A percentile compares a stretch with the other conserved stretches of the same genome.
Evolutionary conservation across 805 yeast genomes (phyloP).

Genomic region (Myxozyma udenii): DNA sequence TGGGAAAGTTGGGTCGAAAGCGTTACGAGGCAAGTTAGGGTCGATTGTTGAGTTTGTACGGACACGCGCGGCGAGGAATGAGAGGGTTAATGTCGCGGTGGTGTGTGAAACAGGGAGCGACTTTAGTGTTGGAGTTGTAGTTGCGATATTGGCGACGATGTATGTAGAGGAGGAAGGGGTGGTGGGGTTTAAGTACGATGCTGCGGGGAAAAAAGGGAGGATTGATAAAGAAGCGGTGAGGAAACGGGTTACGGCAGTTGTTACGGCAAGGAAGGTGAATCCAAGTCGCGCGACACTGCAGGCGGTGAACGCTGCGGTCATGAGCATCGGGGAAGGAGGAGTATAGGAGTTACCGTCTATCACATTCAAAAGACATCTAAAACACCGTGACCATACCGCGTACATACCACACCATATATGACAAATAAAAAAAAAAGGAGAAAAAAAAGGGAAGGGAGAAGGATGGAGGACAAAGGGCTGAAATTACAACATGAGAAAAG

Average conservation of each 20-base stretch:
- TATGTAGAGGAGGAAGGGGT: too few relatives aligned
- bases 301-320: constrained; percentile 58
- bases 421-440: constrained; percentile 1
- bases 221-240: constrained; percentile 53
- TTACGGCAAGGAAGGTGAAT: constrained; percentile 52
- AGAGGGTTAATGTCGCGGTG: constrained; percentile 39
- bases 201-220: constrained; percentile 42
- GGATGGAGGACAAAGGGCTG: not conserved
- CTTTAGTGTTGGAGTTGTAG: constrained; percentile 57
- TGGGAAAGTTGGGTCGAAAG: constrained; percentile 65
- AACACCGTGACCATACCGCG: too few relatives aligned
- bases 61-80: not conserved
- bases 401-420: constrained; percentile 11
- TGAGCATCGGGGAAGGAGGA: constrained; percentile 39
- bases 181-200: constrained; percentile 44
- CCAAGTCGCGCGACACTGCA: constrained; percentile 78
- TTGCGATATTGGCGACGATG: constrained; percentile 48
- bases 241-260: constrained; percentile 53
- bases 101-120: constrained; percentile 67
- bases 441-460: constrained; percentile 1
- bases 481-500: not conserved
- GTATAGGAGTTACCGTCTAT: constrained; percentile 1
- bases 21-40: constrained; percentile 50
- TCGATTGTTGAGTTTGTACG: constrained; percentile 40
- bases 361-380: constrained; percentile 6